Evolutionary conservation across 441 rosid genomes (phyloP), one percentile per base, ranked within the genome.

Genomic region (Metrosideros polymorpha): DNA sequence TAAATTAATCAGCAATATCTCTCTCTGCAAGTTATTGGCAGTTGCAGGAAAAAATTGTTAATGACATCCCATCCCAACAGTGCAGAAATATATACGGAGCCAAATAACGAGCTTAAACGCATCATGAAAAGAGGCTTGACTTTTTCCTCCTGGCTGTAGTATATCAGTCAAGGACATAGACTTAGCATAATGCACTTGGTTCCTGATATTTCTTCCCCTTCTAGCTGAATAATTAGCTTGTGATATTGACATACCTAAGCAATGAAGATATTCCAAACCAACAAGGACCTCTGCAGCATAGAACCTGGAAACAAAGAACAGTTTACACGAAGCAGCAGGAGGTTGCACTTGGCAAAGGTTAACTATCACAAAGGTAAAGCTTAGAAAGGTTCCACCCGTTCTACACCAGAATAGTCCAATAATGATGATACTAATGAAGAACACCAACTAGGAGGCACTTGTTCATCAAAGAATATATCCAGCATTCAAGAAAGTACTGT

Each of bases 221-320:
- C 35, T 50, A 39, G 54, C 14, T 1, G 24, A 82, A 43, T 35
- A 35, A 50, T 27, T 29, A 35, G 42, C n/a, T 14, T 82, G 56
- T 50, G 66, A 84, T 51, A 87, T 59, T 35, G n/a, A 59, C 84
- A 57, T 93, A 98, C 99, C 99, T 92, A 98, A 92, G 92, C 98
- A 98, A 85, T 98, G 99, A 90, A 96, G 98, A 91, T 98, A 98
- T 90, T 98, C 99, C 93, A 98, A 90, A 87, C 96, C 94, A 87
- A 95, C 91, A 82, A 95, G 94, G 19, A 98, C 98, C 91, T 98
- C 99, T 57, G 99, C 99, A 51, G 94, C 98, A 85, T 94, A 98
- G 92, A 98, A 98, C 95, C 99, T 98, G 95, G 83, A 90, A 85
- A 90, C 39, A 77, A 87, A 82, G 43, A 45, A 59, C 49, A 52